A percentile compares a stretch with the other conserved stretches of the same genome.
phyloP scores from a whole-genome alignment of 345 rosid species.

The Eucalyptus regnans region DNA sequence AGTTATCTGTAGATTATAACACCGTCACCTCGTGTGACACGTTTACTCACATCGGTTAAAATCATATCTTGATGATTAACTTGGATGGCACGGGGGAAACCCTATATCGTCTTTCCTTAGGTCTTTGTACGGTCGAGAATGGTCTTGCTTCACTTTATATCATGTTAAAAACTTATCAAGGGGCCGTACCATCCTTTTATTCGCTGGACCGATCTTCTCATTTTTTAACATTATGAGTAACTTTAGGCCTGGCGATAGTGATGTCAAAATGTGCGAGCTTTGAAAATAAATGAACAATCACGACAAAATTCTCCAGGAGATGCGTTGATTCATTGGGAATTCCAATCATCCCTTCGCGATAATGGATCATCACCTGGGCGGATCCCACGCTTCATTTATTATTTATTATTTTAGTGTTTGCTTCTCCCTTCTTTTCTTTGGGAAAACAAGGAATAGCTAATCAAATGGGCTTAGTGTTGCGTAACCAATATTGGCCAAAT shows the following conservation, averaged over 20 bases:
- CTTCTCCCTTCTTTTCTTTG: too few relatives aligned
- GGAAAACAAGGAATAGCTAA: too few relatives aligned
- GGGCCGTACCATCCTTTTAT: neutral
- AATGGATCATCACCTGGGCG: too few relatives aligned
- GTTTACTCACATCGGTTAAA: too few relatives aligned
- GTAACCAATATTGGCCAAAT: too few relatives aligned
- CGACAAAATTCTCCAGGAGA: neutral
- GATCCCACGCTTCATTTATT: too few relatives aligned
- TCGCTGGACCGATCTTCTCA: neutral
- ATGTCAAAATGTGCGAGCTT: too few relatives aligned
- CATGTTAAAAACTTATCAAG: neutral
- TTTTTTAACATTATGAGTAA: neutral
- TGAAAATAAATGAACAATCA: neutral
- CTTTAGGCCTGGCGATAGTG: neutral
- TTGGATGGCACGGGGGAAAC: neutral
- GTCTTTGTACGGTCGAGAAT: neutral
- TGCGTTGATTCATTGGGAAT: too few relatives aligned
- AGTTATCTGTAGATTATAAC: fast-evolving
- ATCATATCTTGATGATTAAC: too few relatives aligned
- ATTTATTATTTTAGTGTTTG: too few relatives aligned
- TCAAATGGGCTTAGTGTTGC: too few relatives aligned
- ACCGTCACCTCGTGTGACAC: fast-evolving
- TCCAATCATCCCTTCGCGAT: too few relatives aligned
- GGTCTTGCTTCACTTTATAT: neutral
- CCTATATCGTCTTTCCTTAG: neutral